These are phyloP conservation scores for Phytophthora pisi DNA, from an alignment of 352 stramenopile genomes.

Conservation along the genomic window DNA sequence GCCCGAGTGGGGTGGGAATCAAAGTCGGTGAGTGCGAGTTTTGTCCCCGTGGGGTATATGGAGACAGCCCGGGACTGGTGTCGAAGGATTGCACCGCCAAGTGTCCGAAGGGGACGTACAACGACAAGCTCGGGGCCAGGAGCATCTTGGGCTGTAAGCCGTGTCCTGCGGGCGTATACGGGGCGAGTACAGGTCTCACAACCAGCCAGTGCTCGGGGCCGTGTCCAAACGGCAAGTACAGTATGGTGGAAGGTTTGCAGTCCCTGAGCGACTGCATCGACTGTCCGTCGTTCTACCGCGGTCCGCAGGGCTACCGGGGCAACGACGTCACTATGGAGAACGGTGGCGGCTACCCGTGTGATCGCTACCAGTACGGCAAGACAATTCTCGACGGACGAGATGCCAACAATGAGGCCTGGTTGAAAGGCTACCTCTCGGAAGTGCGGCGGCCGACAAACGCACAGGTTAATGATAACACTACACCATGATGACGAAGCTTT, in stretches of 20 bases:
- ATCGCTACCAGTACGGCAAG: constrained; percentile 61
- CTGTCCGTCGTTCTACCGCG: constrained; percentile 62
- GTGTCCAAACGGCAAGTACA: constrained; percentile 77
- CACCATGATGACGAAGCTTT: constrained; percentile 11
- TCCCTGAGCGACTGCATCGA: constrained; percentile 64
- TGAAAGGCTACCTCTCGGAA: constrained; percentile 40
- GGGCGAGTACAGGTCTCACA: constrained; percentile 56
- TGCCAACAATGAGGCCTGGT: constrained; percentile 28
- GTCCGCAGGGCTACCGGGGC: constrained; percentile 58
- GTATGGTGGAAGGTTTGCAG: constrained; percentile 55
- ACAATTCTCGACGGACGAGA: constrained; percentile 49
- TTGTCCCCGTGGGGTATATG: constrained; percentile 80
- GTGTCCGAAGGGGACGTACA: constrained; percentile 77
- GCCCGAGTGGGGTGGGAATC: constrained; percentile 45
- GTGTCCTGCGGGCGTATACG: constrained; percentile 69
- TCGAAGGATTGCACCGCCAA: constrained; percentile 70
- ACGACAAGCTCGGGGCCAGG: constrained; percentile 58
- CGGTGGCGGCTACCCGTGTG: constrained; percentile 66
- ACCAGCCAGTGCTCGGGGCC: constrained; percentile 60
- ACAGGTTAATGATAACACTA: constrained; percentile 36
- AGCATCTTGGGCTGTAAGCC: constrained; percentile 69
- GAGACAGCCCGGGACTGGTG: constrained; percentile 62
- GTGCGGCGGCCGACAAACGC: constrained; percentile 33
- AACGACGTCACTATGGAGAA: constrained; percentile 47
- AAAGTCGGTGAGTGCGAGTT: constrained; percentile 67